Conservation (phyloP, 176 grass and related monocot genomes). For the Bromus sterilis region DNA sequence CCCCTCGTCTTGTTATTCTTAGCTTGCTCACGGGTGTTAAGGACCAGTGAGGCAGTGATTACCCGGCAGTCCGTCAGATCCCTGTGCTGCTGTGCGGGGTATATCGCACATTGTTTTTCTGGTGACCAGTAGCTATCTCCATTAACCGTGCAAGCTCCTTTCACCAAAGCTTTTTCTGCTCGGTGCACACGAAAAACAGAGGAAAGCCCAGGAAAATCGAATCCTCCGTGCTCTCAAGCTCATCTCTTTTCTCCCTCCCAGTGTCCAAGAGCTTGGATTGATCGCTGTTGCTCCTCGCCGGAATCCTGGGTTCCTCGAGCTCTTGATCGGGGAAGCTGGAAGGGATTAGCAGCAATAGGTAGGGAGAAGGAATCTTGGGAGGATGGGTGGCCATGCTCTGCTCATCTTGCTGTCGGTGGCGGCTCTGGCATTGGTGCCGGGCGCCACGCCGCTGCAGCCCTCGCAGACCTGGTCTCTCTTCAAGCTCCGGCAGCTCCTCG, state of each 20-base stretch:
- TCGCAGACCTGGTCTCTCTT: conserved; percentile 92
- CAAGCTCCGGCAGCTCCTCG: conserved; percentile 70
- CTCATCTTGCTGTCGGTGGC: conserved; percentile 48
- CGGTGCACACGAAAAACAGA: too few species aligned
- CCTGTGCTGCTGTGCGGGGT: conserved; percentile 22
- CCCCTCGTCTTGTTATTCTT: conserved; percentile 55
- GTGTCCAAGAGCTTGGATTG: not conserved
- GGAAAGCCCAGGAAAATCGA: too few species aligned
- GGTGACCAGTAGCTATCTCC: conserved; percentile 43
- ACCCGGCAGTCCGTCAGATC: not conserved
- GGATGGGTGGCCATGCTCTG: conserved; percentile 22
- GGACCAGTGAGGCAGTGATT: not conserved
- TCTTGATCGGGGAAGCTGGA: not conserved
- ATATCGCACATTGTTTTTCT: conserved; percentile 14
- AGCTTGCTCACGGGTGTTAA: conserved; percentile 32
- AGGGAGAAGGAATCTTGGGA: not conserved
- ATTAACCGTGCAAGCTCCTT: conserved; percentile 14
- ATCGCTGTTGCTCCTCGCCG: not conserved
- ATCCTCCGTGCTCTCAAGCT: conserved; percentile 12
- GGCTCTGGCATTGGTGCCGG: conserved; percentile 41
- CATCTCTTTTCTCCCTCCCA: not conserved
- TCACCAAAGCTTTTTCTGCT: conserved; percentile 6
- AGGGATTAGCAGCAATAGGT: not conserved
- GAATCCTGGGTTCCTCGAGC: not conserved
- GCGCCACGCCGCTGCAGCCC: conserved; percentile 57